Percentiles rank a stretch among this genome's conserved stretches.
Conservation (phyloP, 768 basidiomycete genomes). For the Lyophyllum atratum region DNA sequence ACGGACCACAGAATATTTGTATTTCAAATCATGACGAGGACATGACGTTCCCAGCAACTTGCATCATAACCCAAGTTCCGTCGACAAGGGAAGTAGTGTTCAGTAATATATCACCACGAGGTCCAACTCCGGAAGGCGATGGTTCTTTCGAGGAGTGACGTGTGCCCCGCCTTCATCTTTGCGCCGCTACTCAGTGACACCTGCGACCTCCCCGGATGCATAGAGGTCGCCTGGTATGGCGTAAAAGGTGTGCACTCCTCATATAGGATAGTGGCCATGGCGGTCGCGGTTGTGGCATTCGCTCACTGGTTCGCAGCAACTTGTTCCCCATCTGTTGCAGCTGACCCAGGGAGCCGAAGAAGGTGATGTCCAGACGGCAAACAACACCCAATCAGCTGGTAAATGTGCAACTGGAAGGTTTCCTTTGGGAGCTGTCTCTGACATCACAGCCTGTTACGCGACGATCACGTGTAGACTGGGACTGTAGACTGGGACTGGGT, state of each 20-base stretch:
- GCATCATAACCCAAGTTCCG: constrained; percentile 9
- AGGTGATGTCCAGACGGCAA: constrained; percentile 1
- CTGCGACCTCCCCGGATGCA: neutral
- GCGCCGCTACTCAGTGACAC: neutral
- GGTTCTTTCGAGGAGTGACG: constrained; percentile 13
- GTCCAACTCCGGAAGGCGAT: neutral
- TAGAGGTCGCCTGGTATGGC: constrained; percentile 10
- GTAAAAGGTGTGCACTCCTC: neutral
- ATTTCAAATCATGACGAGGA: constrained; percentile 5
- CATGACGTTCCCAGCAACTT: constrained; percentile 4
- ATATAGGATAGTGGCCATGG: neutral
- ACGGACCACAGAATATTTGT: neutral
- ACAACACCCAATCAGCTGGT: neutral
- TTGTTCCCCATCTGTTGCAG: neutral
- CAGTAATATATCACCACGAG: constrained; percentile 6
- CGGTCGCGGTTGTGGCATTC: neutral
- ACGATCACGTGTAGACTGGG: constrained; percentile 7
- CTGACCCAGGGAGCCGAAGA: constrained; percentile 7
- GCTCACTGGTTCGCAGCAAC: neutral
- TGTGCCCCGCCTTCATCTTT: constrained; percentile 4
- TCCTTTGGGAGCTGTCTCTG: constrained; percentile 10
- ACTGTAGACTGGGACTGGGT: neutral
- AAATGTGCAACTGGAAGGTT: neutral
- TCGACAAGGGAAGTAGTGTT: constrained; percentile 10
- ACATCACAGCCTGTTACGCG: neutral